Base-by-base conservation (phyloP, 805 yeast species). In the Starmera dryadoides region DNA sequence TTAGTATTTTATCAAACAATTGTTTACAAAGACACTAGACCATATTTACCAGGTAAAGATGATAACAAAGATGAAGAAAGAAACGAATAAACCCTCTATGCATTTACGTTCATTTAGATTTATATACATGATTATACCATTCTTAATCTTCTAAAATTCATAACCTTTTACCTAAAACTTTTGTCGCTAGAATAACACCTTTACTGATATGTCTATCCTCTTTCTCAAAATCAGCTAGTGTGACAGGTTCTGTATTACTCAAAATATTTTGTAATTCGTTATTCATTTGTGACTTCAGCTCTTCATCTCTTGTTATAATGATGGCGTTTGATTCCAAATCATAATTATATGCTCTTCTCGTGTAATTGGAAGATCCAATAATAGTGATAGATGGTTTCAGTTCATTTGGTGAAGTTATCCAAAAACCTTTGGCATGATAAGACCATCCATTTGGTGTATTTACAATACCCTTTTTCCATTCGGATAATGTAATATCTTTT, bases 391-490 rank as follows among this genome's bases (percentile, higher is more conserved):
- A 70, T 2, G 97, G 96, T 11, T 56, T 53, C 0, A 49, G 45
- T 34, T 77, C 82, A 2, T 62, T 68, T 0, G 87, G 83, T 11
- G 68, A 65, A 8, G 75, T 68, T 0, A 86, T 62, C 98, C 98
- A 93, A 4, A 91, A 64, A 1, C 98, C 98, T 56, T 93, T 93
- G 12, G 98, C 98, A 56, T 93, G 98, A 59, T 93, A 93, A 0
- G 97, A 86, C 98, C 98, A 91, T 1, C 98, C 98, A 22, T 68
- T 73, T 1, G 79, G 73, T 7, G 83, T 74, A 54, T 87, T 86
- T 3, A 87, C 95, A 3, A 78, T 66, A 1, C 98, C 98, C 36
- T 75, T 77, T 52, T 75, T 73, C 98, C 98, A 93, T 59, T 91
- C 98, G 40, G 69, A 69, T 29, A 93, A 63, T 16, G 63, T 59